A percentile compares a stretch with the other conserved stretches of the same genome.
phyloP scores from a whole-genome alignment of 345 rosid genomes.

The Psidium friedrichsthalianum region DNA sequence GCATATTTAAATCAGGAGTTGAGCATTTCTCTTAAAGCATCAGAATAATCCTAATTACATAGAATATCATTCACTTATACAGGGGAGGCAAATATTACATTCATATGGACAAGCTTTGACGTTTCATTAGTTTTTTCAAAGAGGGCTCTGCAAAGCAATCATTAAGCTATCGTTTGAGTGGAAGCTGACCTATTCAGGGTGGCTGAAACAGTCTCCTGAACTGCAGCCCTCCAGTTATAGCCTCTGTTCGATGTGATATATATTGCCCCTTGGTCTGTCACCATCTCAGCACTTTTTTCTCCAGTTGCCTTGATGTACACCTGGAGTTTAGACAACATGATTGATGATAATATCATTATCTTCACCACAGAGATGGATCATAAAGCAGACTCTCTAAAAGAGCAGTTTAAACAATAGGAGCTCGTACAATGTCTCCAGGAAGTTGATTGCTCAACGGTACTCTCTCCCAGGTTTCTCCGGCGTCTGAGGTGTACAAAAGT shows the following conservation, averaged over 20 bases:
- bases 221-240: conserved; percentile 91
- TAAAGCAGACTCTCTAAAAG: not conserved
- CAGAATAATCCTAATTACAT: not conserved
- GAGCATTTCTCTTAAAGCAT: not conserved
- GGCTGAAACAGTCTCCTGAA: conserved; percentile 91
- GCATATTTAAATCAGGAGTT: not conserved
- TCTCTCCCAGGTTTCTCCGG: conserved; percentile 76
- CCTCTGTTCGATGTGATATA: conserved; percentile 84
- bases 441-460: conserved; percentile 87
- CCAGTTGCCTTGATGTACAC: conserved; percentile 92
- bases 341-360: not conserved
- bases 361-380: not conserved
- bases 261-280: conserved; percentile 91
- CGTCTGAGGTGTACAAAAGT: conserved; percentile 69
- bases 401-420: not conserved
- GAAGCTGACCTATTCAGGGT: conserved; percentile 72
- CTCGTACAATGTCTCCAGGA: conserved; percentile 80
- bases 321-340: conserved; percentile 14
- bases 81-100: not conserved
- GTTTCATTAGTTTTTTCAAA: not conserved
- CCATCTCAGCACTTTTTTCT: conserved; percentile 96
- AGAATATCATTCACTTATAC: not conserved
- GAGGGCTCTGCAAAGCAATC: not conserved
- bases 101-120: not conserved
- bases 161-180: not conserved